These are phyloP conservation scores for Spinacia oleracea DNA, from an alignment of 179 eudicot genomes.

Conservation along the genomic window DNA sequence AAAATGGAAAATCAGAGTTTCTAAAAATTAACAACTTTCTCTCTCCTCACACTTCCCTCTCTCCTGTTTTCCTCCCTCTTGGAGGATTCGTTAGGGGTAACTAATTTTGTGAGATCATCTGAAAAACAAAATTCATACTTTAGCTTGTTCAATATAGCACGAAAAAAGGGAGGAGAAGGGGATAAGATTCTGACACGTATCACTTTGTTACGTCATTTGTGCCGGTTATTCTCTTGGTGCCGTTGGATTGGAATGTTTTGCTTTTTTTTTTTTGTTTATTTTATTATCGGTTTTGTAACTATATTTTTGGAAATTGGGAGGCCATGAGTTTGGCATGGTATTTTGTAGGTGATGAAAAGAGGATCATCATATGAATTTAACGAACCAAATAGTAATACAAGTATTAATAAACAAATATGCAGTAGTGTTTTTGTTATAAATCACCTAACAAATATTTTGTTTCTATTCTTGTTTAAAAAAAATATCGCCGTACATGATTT, in stretches of 20 bases:
- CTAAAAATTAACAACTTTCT: not conserved
- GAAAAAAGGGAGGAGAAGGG: not conserved
- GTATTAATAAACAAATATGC: too few relatives aligned
- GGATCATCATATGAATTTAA: too few relatives aligned
- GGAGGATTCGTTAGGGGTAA: not conserved
- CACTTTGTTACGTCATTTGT: conserved; percentile 8
- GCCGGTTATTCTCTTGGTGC: conserved; percentile 1
- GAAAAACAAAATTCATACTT: not conserved
- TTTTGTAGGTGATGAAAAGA: not conserved
- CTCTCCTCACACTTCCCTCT: conserved; percentile 5
- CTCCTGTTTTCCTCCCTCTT: not conserved
- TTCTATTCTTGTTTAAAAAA: too few relatives aligned
- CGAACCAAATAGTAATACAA: too few relatives aligned
- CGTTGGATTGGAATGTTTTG: conserved; percentile 18
- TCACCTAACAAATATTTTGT: too few relatives aligned
- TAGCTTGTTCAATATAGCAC: not conserved
- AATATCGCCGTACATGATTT: too few relatives aligned
- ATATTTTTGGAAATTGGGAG: too few relatives aligned
- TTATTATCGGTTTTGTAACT: not conserved
- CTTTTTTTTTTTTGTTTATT: not conserved
- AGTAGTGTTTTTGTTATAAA: too few relatives aligned
- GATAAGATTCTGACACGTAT: conserved; percentile 22
- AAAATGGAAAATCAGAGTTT: not conserved
- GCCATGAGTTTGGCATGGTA: not conserved
- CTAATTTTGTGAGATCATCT: not conserved